Evolutionary conservation across 2,329 filamentous ascomycete species (phyloP).

Genomic region (Hypoxylon rubiginosum): DNA sequence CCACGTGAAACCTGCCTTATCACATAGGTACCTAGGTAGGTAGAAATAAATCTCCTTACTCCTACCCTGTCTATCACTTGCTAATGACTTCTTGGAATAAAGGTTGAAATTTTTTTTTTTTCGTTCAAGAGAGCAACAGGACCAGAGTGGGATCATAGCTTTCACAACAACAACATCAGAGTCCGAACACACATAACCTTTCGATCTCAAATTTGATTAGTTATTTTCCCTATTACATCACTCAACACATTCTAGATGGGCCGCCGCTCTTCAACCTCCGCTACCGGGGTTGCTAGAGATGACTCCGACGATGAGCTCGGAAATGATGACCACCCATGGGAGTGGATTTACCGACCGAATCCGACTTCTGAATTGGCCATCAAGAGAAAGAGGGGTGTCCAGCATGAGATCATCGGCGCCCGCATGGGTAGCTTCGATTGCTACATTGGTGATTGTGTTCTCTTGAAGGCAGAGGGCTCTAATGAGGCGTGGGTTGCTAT

Average conservation of each 20-base stretch:
- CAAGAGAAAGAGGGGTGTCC: conserved; percentile 53
- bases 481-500: conserved; percentile 95
- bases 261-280: conserved; percentile 50
- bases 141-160: not conserved
- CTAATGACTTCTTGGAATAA: not conserved
- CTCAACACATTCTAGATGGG: conserved; percentile 22
- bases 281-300: conserved; percentile 75
- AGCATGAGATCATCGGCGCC: conserved; percentile 79
- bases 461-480: conserved; percentile 88
- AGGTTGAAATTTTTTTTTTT: too few relatives aligned
- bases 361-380: conserved; percentile 14
- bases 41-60: not conserved
- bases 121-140: not conserved
- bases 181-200: too few relatives aligned
- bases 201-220: not conserved
- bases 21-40: not conserved
- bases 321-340: conserved; percentile 78
- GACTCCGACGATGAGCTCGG: conserved; percentile 92
- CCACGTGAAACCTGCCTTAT: not conserved
- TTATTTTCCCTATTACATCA: not conserved
- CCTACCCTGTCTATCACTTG: not conserved
- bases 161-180: not conserved
- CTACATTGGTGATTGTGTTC: conserved; percentile 82
- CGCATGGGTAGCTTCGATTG: conserved; percentile 86
- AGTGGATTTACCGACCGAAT: conserved; percentile 77